Base-by-base conservation (phyloP, 2,329 filamentous ascomycete species). In the Scedosporium apiospermum region DNA sequence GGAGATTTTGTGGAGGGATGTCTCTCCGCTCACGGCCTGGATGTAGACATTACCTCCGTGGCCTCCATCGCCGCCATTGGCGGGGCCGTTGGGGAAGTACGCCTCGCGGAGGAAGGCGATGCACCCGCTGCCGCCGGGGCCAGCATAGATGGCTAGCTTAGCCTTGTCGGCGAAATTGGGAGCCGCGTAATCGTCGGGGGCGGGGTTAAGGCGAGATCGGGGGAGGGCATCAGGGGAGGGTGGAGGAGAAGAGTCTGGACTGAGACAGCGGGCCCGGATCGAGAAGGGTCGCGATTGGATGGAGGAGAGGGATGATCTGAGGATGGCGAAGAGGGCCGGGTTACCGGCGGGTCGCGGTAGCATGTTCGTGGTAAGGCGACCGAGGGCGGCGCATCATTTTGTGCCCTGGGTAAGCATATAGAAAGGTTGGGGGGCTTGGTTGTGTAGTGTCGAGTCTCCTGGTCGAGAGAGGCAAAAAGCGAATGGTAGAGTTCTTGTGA, bases 11-110 rank as follows among this genome's bases (percentile, higher is more conserved):
- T 98, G 93, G 65, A 99, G 77, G 61, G 91, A 96, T 0, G 92
- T 98, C 75, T 98, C 90, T 64, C 92, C 91, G 62, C 89, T 87
- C 1, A 96, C 86, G 6, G 95, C 93, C 75, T 98, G 93, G 63
- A 99, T 96, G 73, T 96, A 98, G 67, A 99, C 81, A 69, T 89
- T 96, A 46, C 95, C 95, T 65, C 95, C 95, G 63, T 86, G 89
- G 4, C 95, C 95, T 51, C 95, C 95, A 71, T 99, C 92, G 64
- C 95, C 95, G 58, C 95, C 95, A 73, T 99, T 98, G 9, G 95
- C 86, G 10, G 95, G 95, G 0, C 95, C 95, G 66, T 96, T 88
- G 55, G 88, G 85, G 34, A 97, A 81, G 74, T 90, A 98, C 66
- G 93, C 93, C 70, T 99, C 95, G 21, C 93, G 88, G 53, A 96